These are phyloP conservation scores for Fusarium pseudonygamai DNA, from an alignment of 2,329 filamentous ascomycete species.

Conservation along the genomic window DNA sequence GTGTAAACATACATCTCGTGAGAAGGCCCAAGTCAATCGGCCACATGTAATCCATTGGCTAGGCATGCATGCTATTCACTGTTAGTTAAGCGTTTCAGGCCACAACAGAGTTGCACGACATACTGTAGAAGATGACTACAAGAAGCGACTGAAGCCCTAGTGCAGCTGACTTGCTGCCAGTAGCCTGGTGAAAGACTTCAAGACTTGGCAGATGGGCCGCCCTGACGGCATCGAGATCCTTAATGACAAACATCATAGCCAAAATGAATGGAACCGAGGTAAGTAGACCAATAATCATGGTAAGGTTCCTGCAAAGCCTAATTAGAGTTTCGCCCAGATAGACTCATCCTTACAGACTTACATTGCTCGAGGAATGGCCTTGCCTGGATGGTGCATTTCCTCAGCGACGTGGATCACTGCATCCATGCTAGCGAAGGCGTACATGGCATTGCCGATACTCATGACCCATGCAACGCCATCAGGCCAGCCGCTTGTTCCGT, in stretches of 20 bases:
- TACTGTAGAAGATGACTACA: background rate
- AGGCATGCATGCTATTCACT: fast-evolving
- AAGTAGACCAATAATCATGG: background rate
- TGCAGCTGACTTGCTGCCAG: background rate
- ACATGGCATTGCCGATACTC: background rate
- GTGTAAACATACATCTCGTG: background rate
- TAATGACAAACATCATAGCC: background rate
- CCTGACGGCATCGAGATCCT: background rate
- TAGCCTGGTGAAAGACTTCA: background rate
- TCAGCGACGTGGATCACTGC: background rate
- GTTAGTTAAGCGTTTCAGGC: fast-evolving
- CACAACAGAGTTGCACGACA: fast-evolving
- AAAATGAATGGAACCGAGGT: fast-evolving
- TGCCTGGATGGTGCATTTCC: background rate
- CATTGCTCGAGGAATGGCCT: background rate
- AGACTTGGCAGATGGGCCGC: background rate
- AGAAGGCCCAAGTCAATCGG: background rate
- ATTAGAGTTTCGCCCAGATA: fast-evolving
- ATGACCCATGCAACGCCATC: background rate
- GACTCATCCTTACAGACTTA: fast-evolving
- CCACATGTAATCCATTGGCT: background rate
- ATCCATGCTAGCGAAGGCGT: background rate
- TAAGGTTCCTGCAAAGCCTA: background rate
- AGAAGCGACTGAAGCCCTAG: background rate
- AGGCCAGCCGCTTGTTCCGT: background rate